Base-by-base conservation (phyloP, 1,284 basidiomycete species). In the Trichosporon inkin region DNA sequence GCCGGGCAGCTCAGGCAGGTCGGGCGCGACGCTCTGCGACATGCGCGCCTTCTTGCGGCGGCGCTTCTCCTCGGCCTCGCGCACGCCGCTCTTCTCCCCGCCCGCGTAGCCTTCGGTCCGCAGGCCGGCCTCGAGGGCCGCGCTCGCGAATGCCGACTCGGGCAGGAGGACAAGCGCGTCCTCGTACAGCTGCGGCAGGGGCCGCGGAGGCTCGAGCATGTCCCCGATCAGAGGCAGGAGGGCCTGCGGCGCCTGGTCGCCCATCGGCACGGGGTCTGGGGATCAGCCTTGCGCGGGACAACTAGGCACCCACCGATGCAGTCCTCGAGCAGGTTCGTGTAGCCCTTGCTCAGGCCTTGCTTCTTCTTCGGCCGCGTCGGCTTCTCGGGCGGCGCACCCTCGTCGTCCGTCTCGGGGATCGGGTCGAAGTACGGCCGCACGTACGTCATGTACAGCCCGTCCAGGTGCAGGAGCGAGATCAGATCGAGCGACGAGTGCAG, bases 391-490 rank as follows among this genome's bases (percentile, higher is more conserved):
- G 38, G 13, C 3, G 52, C 55, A 22, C 57, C 64, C 49, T 66
- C 64, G 37, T 66, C 64, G 47, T 66, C 64, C 57, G 64, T 63
- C 49, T 66, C 64, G 44, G 64, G 62, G 6, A 61, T 58, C 16
- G 64, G 64, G 57, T 63, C 62, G 36, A 71, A 70, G 57, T 68
- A 75, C 3, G 74, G 74, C 8, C 70, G 66, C 17, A 76, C 72
- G 57, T 74, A 73, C 41, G 68, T 64, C 58, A 75, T 72, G 62
- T 73, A 75, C 24, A 74, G 65, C 6, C 67, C 57, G 22, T 69
- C 70, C 38, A 76, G 72, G 58, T 73, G 68, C 14, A 76, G 66
- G 24, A 73, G 66, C 24, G 72, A 72, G 47, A 76, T 73, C 41
- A 75, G 62, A 41, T 76, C 74, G 32, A 67, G 69, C 3, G 72